These are phyloP conservation scores for Backusella tuberculispora DNA, from an alignment of 192 early-diverging fungal genomes.

Conservation along the genomic window DNA sequence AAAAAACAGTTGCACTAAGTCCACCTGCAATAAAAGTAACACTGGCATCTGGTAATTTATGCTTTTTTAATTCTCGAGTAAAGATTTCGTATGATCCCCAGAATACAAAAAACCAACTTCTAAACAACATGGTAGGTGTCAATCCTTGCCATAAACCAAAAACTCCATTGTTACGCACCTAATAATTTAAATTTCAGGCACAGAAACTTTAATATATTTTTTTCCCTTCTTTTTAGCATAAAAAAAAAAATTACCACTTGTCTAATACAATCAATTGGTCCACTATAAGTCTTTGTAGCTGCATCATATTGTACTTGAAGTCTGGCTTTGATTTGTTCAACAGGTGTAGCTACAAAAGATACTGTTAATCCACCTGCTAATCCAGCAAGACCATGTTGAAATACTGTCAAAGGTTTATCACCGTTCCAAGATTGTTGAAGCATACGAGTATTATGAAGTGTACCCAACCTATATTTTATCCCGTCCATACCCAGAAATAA, in stretches of 20 bases:
- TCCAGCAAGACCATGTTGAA: constrained; percentile 75
- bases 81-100: constrained; percentile 76
- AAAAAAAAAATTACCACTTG: constrained; percentile 56
- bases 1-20: constrained; percentile 88
- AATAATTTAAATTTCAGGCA: background rate
- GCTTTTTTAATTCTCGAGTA: constrained; percentile 49
- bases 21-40: constrained; percentile 81
- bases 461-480: constrained; percentile 67
- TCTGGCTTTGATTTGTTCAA: constrained; percentile 74
- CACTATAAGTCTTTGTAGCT: constrained; percentile 71
- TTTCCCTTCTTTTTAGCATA: background rate
- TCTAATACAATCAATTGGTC: constrained; percentile 85
- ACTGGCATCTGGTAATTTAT: constrained; percentile 57
- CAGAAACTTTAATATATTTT: background rate
- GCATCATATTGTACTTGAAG: constrained; percentile 80
- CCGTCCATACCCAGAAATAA: too few relatives aligned
- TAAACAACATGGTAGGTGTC: constrained; percentile 78
- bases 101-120: constrained; percentile 82
- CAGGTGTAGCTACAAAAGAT: constrained; percentile 79
- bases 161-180: constrained; percentile 77
- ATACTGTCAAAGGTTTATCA: constrained; percentile 57
- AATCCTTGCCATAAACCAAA: constrained; percentile 87
- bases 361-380: constrained; percentile 77
- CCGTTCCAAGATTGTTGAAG: constrained; percentile 64
- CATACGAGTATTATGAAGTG: constrained; percentile 81